Base-by-base conservation (phyloP, 129 eudicot species). In the Mikania micrantha region DNA sequence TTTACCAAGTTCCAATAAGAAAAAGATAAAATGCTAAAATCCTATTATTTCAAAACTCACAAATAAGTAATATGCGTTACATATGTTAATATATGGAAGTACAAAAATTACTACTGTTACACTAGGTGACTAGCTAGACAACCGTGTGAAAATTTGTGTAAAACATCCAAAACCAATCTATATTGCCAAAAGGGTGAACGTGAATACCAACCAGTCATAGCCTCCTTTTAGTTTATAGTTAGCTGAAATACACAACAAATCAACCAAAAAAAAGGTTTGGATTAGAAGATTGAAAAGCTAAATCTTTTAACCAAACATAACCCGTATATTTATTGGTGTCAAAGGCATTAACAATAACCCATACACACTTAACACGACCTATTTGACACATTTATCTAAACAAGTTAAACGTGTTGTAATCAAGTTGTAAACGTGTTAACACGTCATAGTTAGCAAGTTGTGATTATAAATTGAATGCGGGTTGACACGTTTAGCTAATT, bases 191-290 rank as follows among this genome's bases (percentile, higher is more conserved):
- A 66, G 3, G 42, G 52, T 11, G 9, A 75, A 34, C 1, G 29
- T 1, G 29, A 75, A 75, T 35, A 75, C 45, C 67, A 67, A 57
- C 66, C 61, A 66, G 13, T 42, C 22, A 42, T 56, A 75, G 52
- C 68, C 11, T 40, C 79, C 69, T 45, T 45, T 49, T 0, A 75
- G 11, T 17, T 54, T 59, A 20, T 7, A 67, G 53, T 27, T 45
- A 39, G 74, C 80, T 75, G 79, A 57, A 73, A 38, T 0, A 22
- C 16, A 70, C 12, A 41, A 11, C 29, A 36, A 72, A 34, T n/a
- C n/a, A n/a, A n/a, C n/a, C n/a, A n/a, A n/a, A n/a, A n/a, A n/a
- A n/a, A n/a, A n/a, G n/a, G n/a, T n/a, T n/a, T n/a, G n/a, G n/a
- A n/a, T n/a, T n/a, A n/a, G n/a, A n/a, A n/a, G n/a, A n/a, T n/a